These are phyloP conservation scores for Acanthamoeba triangularis DNA, from an alignment of 208 protist species.

Conservation along the genomic window DNA sequence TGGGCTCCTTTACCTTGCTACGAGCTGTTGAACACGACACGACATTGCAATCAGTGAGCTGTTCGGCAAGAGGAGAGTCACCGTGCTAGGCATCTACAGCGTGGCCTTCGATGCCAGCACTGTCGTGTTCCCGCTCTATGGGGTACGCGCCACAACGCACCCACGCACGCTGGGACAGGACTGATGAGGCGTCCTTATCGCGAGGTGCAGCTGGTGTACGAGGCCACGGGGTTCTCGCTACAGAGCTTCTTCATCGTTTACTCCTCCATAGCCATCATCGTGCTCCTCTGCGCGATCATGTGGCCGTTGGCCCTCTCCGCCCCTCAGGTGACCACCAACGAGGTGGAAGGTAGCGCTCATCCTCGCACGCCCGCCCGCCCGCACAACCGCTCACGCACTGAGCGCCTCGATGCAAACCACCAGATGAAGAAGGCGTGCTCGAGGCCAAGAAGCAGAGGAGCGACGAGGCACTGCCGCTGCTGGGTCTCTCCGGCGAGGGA, in stretches of 20 bases:
- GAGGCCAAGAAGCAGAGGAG: neutral
- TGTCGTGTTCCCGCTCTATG: neutral
- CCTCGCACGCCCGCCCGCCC: neutral
- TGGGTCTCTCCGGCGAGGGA: neutral
- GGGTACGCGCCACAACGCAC: neutral
- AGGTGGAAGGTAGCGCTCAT: neutral
- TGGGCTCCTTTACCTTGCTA: neutral
- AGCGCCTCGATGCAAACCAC: neutral
- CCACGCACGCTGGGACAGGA: neutral
- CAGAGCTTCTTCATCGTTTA: constrained; percentile 1
- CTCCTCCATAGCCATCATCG: neutral
- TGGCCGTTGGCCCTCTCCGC: neutral
- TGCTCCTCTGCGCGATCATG: neutral
- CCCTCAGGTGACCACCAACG: neutral
- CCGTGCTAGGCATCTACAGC: neutral
- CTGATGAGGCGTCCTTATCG: too few species aligned
- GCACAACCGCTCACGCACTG: neutral
- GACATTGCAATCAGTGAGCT: constrained; percentile 4
- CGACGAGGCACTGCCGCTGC: neutral
- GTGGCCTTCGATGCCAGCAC: constrained; percentile 22
- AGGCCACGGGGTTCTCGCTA: neutral
- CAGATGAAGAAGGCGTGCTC: neutral
- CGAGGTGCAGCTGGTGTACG: neutral
- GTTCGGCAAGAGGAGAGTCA: neutral
- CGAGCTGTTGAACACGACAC: neutral